Evolutionary conservation across 2,329 filamentous ascomycete genomes (phyloP), one percentile per base, ranked within the genome.

Genomic region (Aspergillus tubingensis): DNA sequence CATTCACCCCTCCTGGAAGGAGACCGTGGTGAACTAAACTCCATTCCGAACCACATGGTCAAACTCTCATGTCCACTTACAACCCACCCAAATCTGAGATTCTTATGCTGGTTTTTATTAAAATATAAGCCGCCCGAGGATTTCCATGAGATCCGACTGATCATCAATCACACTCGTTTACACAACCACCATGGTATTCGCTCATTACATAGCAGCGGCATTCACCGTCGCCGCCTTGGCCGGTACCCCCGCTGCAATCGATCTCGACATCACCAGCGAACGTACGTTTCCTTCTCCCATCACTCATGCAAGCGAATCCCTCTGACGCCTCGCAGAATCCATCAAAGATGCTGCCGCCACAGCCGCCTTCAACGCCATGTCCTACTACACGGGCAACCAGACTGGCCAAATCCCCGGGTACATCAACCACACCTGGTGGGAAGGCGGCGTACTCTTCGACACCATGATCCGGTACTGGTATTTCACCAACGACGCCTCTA

Each of bases 391-490:
- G 3, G 79, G 75, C 38, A 80, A 81, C 56, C 68, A 77, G 30
- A 72, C 77, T 10, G 78, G 77, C 17, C 73, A 79, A 57, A 76
- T 78, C 15, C 78, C 81, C 3, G 81, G 81, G 32, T 76, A 79
- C 55, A 64, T 84, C 64, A 72, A 78, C 39, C 61, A 65, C 6
- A 81, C 80, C 17, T 85, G 82, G 83, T 91, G 86, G 89, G 88
- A 89, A 77, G 87, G 81, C 6, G 89, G 89, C 53, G 88, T 88
- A 57, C 85, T 92, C 77, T 85, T 83, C 68, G 80, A 78, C 11
- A 79, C 88, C 2, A 78, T 94, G 65, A 80, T 94, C 58, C 89
- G 94, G 68, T 94, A 94, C 74, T 94, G 90, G 89, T 89, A 88
- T 71, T 90, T 91, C 71, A 92, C 90, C 0, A 87, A 86, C 13